These are phyloP conservation scores for Populus alba DNA, from an alignment of 345 rosid genomes.

Conservation along the genomic window DNA sequence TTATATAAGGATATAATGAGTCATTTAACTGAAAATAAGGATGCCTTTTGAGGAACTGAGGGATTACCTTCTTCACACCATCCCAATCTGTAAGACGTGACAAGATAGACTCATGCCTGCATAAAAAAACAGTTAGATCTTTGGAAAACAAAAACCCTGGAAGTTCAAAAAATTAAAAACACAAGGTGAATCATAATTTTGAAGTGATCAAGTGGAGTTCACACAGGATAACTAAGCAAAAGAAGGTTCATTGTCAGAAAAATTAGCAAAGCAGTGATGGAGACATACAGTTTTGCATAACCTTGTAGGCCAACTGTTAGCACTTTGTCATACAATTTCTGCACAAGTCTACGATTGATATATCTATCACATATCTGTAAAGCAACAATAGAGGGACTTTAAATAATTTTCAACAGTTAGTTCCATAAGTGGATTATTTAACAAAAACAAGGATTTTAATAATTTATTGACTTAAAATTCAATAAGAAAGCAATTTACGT, in stretches of 20 bases:
- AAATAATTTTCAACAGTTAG: background rate
- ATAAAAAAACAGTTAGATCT: background rate
- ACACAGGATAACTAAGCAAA: background rate
- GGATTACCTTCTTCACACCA: constrained; percentile 11
- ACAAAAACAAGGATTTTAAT: background rate
- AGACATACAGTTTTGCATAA: constrained; percentile 39
- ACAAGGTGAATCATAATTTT: background rate
- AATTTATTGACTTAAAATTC: background rate
- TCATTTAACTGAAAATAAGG: too few relatives aligned
- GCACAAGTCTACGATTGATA: constrained; percentile 29
- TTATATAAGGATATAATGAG: background rate
- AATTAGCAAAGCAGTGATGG: background rate
- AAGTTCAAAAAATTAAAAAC: background rate
- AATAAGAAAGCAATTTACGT: background rate
- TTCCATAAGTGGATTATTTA: background rate
- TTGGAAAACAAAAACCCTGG: background rate
- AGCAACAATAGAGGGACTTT: background rate
- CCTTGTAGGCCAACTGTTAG: constrained; percentile 33
- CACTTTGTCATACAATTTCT: constrained; percentile 30
- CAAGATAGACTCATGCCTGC: constrained; percentile 36
- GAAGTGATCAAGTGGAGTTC: background rate
- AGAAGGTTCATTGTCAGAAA: background rate
- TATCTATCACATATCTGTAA: constrained; percentile 45
- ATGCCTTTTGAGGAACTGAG: too few relatives aligned
- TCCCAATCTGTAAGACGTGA: constrained; percentile 35